phyloP scores from a whole-genome alignment of 2,329 filamentous ascomycete species.

The Neofusicoccum sp. region DNA sequence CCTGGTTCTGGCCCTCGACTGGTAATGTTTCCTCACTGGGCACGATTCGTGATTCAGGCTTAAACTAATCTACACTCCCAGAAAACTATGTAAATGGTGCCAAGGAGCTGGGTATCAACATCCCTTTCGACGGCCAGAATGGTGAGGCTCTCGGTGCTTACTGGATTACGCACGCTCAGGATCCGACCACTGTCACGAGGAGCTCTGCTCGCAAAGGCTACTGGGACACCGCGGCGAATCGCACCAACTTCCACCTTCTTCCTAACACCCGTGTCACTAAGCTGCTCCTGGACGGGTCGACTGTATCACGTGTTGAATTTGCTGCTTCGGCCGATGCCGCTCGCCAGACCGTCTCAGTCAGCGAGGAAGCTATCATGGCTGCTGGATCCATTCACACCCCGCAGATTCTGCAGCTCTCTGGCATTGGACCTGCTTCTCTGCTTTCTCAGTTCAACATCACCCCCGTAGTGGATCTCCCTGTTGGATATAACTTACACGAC shows the following conservation, averaged over 20 bases:
- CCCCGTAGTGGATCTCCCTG: conserved; percentile 26
- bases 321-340: background rate
- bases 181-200: conserved; percentile 6
- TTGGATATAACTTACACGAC: conserved; percentile 19
- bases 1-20: conserved; percentile 6
- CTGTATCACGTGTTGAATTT: background rate
- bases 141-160: conserved; percentile 19
- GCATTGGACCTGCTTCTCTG: conserved; percentile 28
- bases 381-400: conserved; percentile 29
- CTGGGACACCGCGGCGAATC: conserved; percentile 19
- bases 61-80: background rate
- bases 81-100: conserved; percentile 21
- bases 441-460: conserved; percentile 24
- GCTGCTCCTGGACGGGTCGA: background rate
- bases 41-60: no score
- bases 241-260: conserved; percentile 26
- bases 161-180: conserved; percentile 18
- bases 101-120: conserved; percentile 19
- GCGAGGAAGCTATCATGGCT: conserved; percentile 27
- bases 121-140: conserved; percentile 19
- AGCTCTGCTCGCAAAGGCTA: conserved; percentile 18
- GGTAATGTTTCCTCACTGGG: background rate
- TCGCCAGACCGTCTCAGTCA: conserved; percentile 22
- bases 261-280: conserved; percentile 13
- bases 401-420: conserved; percentile 30